Evolutionary conservation across 2,329 filamentous ascomycete genomes (phyloP).

Genomic region (Hypocrella siamensis): DNA sequence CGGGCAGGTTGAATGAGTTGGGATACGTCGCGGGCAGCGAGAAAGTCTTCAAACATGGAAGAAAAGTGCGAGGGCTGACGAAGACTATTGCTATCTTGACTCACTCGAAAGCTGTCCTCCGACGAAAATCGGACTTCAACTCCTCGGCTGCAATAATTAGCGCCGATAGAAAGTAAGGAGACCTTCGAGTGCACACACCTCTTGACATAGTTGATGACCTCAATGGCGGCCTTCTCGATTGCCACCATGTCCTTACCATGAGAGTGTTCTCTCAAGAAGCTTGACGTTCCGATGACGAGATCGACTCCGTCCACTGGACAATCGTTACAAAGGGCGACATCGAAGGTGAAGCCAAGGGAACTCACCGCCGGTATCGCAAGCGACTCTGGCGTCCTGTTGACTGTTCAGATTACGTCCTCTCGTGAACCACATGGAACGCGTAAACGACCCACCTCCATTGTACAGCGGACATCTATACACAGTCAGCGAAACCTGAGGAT

Average conservation of each 20-base stretch:
- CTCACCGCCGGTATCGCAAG: background rate
- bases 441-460: background rate
- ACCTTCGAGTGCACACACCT: conserved; percentile 1
- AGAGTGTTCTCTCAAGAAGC: conserved; percentile 57
- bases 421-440: too few relatives aligned
- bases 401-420: too few relatives aligned
- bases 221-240: conserved; percentile 44
- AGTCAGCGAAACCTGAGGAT: too few relatives aligned
- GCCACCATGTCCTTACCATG: conserved; percentile 77
- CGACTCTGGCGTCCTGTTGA: background rate
- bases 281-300: conserved; percentile 56
- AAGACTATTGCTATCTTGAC: too few relatives aligned
- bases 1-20: too few relatives aligned
- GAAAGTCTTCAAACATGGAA: background rate
- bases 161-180: background rate
- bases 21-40: too few relatives aligned
- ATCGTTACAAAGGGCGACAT: background rate
- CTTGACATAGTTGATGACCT: conserved; percentile 8
- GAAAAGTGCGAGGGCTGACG: too few relatives aligned
- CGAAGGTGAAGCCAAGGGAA: background rate
- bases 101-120: conserved; percentile 70
- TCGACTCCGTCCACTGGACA: conserved; percentile 34
- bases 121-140: conserved; percentile 31
- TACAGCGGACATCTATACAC: background rate
- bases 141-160: conserved; percentile 1